Base-by-base conservation (phyloP, 1,139 yeast genomes). In the Kurtzmaniella quercitrusa region DNA sequence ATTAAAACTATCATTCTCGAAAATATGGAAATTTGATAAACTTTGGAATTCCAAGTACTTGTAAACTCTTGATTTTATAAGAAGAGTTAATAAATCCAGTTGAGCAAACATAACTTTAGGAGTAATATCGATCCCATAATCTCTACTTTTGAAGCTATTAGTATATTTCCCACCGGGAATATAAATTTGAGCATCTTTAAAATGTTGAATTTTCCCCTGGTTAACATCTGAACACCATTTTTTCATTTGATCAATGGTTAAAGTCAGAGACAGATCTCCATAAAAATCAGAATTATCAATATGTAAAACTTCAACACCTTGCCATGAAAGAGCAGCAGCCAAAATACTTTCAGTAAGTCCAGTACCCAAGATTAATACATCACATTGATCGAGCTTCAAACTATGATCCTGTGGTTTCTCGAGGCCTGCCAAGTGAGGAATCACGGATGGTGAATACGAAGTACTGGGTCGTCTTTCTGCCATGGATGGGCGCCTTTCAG, bases 311-410 rank as follows among this genome's bases (percentile, higher is more conserved):
- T 77, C 82, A 15, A 93, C 83, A 12, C 98, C 98, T 57, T 89
- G 96, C 98, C 98, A 93, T 14, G 97, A 85, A 44, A 93, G 72
- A 0, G 98, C 93, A 3, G 98, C 96, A 0, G 98, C 96, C 45
- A 91, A 68, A 12, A 94, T 82, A 54, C 90, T 80, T 63, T 94
- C 96, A 3, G 82, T 83, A 40, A 94, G 72, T 1, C 98, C 98
- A 0, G 98, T 93, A 31, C 99, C 98, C 53, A 86, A 77, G 46
- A 93, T 85, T 39, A 93, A 73, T 21, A 93, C 96, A 58, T 93
- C 99, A 56, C 89, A 88, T 46, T 79, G 74, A 43, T 82, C 85
- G 12, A 87, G 78, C 41, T 64, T 68, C 39, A 74, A 63, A 39
- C 66, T 60, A 44, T 67, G 68, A 40, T 65, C 72, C 43, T 68